These are phyloP conservation scores for Cordyceps militaris DNA, from an alignment of 2,329 filamentous ascomycete species.

Conservation along the genomic window DNA sequence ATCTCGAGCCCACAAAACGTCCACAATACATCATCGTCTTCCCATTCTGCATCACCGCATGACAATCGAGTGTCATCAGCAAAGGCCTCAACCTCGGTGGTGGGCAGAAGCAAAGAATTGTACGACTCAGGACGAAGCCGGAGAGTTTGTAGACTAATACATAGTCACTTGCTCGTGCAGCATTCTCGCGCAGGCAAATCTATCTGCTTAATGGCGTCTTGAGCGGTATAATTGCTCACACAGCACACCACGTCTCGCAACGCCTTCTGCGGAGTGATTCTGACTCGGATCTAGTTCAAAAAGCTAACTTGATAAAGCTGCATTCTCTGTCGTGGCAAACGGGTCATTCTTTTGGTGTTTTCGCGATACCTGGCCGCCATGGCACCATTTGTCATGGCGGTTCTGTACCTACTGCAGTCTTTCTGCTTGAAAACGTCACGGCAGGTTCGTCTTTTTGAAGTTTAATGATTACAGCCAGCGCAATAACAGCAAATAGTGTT, in stretches of 20 bases:
- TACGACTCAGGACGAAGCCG: neutral
- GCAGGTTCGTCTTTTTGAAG: neutral
- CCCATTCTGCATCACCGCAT: too few relatives aligned
- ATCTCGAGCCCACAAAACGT: too few relatives aligned
- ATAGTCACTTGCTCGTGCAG: constrained; percentile 19
- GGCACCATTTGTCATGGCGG: constrained; percentile 32
- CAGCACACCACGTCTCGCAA: neutral
- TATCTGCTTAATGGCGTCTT: constrained; percentile 27
- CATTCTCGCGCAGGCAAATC: constrained; percentile 19
- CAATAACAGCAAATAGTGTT: constrained; percentile 19
- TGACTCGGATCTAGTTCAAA: neutral
- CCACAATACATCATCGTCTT: too few relatives aligned
- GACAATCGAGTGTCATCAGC: constrained; percentile 11
- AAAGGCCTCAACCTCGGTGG: constrained; percentile 16
- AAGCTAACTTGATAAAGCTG: neutral
- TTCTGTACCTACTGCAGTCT: constrained; percentile 19
- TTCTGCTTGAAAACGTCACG: neutral
- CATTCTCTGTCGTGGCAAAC: neutral
- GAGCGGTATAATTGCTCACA: constrained; percentile 18
- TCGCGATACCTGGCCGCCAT: constrained; percentile 16
- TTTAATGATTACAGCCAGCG: neutral
- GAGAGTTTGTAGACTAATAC: neutral
- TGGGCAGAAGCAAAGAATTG: constrained; percentile 21
- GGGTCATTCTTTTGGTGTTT: neutral
- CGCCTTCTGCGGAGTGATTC: neutral